These are phyloP conservation scores for Annulohypoxylon truncatum DNA, from an alignment of 2,329 filamentous ascomycete species.

Conservation along the genomic window DNA sequence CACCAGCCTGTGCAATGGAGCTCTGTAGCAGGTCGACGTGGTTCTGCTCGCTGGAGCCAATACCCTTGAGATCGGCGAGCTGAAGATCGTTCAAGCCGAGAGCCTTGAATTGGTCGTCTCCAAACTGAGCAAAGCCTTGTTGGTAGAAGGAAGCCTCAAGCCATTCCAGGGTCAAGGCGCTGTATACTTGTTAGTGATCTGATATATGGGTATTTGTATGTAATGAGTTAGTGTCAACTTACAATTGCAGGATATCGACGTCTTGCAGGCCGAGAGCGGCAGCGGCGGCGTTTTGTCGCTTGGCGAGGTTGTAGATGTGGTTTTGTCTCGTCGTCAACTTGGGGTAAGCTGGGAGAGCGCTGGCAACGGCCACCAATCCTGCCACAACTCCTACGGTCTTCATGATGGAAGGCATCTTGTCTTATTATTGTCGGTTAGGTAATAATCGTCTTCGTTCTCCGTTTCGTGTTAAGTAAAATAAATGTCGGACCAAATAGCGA, in stretches of 20 bases:
- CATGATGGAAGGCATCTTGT: slow-evolving; percentile 61
- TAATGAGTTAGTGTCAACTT: slow-evolving; percentile 47
- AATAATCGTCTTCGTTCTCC: slow-evolving; percentile 43
- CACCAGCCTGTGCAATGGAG: slow-evolving; percentile 70
- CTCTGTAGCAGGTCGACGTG: slow-evolving; percentile 71
- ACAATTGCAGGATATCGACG: slow-evolving; percentile 70
- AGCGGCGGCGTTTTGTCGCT: slow-evolving; percentile 63
- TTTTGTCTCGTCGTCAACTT: slow-evolving; percentile 59
- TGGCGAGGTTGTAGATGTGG: slow-evolving; percentile 60
- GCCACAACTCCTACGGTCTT: slow-evolving; percentile 57
- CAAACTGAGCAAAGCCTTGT: slow-evolving; percentile 75
- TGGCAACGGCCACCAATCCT: slow-evolving; percentile 58
- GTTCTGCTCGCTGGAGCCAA: slow-evolving; percentile 71
- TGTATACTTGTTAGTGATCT: slow-evolving; percentile 49
- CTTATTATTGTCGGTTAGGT: slow-evolving; percentile 46
- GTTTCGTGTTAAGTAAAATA: slow-evolving; percentile 38
- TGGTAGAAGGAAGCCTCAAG: slow-evolving; percentile 80
- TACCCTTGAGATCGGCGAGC: slow-evolving; percentile 69
- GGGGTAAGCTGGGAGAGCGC: slow-evolving; percentile 60
- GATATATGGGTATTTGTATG: slow-evolving; percentile 10
- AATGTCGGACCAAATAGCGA: slow-evolving; percentile 36
- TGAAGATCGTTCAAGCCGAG: slow-evolving; percentile 67
- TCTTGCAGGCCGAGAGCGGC: slow-evolving; percentile 61
- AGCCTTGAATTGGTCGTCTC: slow-evolving; percentile 71
- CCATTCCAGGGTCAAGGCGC: slow-evolving; percentile 78